A percentile compares a stretch with the other conserved stretches of the same genome.
Evolutionary conservation across 352 stramenopile genomes (phyloP).

Genomic region (Globisporangium apiculatum): DNA sequence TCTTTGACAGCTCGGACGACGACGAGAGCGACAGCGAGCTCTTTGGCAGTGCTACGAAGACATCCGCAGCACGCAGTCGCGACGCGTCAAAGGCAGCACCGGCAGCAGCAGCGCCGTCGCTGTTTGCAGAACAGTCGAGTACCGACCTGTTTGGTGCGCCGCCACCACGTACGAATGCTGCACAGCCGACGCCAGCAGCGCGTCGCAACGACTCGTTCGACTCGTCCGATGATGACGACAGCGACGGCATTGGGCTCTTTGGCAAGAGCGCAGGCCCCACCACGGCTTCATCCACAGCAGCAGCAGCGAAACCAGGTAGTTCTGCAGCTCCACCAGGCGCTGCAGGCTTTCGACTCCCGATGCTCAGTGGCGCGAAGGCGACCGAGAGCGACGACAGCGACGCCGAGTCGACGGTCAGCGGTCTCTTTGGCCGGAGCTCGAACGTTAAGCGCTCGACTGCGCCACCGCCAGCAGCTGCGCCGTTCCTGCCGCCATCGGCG

Average conservation of each 20-base stretch:
- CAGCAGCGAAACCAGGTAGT: conserved; percentile 1
- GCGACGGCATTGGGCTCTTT: conserved; percentile 18
- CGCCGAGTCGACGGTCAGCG: conserved; percentile 38
- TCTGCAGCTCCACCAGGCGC: conserved; percentile 1
- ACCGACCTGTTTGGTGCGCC: conserved; percentile 26
- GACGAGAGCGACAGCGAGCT: conserved; percentile 51
- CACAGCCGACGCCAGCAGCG: neutral
- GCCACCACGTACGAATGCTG: neutral
- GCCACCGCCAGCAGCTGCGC: neutral
- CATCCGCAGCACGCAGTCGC: too few species aligned
- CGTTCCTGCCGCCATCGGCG: conserved; percentile 1
- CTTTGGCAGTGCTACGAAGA: conserved; percentile 31
- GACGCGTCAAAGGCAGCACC: conserved; percentile 11
- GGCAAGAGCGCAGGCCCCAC: conserved; percentile 6
- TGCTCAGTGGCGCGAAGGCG: conserved; percentile 10
- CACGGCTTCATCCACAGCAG: conserved; percentile 2
- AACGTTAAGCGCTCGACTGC: conserved; percentile 5
- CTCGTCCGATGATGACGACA: conserved; percentile 20
- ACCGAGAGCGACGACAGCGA: conserved; percentile 38
- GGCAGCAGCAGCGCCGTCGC: conserved; percentile 7
- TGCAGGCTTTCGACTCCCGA: conserved; percentile 25
- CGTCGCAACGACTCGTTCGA: conserved; percentile 17
- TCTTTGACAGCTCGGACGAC: conserved; percentile 54
- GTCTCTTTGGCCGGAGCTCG: conserved; percentile 25
- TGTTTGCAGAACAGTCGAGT: conserved; percentile 34